Percentiles rank a stretch among this genome's conserved stretches.
Evolutionary conservation across 1,284 basidiomycete genomes (phyloP).

Genomic region (Meira nashicola): DNA sequence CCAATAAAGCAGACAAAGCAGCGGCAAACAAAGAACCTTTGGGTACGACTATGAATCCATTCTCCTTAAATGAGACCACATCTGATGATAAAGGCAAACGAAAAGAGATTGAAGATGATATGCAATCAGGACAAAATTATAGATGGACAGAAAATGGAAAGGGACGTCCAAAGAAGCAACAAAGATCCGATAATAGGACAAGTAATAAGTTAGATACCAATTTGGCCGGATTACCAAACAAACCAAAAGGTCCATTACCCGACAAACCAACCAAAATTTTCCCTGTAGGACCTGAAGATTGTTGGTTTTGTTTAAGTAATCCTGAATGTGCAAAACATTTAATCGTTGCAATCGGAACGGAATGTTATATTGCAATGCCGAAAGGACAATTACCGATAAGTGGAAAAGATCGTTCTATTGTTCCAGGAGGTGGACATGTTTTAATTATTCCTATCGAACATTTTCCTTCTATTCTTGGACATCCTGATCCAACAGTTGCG

Average conservation of each 20-base stretch:
- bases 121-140: slow-evolving; percentile 3
- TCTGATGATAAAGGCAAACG: neutral
- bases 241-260: slow-evolving; percentile 1
- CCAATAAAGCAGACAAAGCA: neutral
- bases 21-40: neutral
- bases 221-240: neutral
- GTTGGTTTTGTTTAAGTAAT: slow-evolving; percentile 52
- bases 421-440: slow-evolving; percentile 43
- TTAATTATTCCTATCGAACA: slow-evolving; percentile 43
- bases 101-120: neutral
- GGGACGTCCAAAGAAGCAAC: neutral
- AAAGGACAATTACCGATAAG: slow-evolving; percentile 38
- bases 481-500: slow-evolving; percentile 10
- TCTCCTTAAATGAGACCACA: neutral
- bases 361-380: slow-evolving; percentile 43
- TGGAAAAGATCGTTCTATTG: slow-evolving; percentile 13
- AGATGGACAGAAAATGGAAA: slow-evolving; percentile 3
- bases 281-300: slow-evolving; percentile 43
- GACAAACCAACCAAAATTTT: slow-evolving; percentile 14
- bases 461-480: slow-evolving; percentile 16
- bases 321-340: slow-evolving; percentile 40
- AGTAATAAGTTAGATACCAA: too few relatives aligned
- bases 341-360: slow-evolving; percentile 35
- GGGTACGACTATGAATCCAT: slow-evolving; percentile 12
- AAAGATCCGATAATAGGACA: neutral